phyloP scores from a whole-genome alignment of 2,329 filamentous ascomycete genomes.

The Talaromyces sp. region DNA sequence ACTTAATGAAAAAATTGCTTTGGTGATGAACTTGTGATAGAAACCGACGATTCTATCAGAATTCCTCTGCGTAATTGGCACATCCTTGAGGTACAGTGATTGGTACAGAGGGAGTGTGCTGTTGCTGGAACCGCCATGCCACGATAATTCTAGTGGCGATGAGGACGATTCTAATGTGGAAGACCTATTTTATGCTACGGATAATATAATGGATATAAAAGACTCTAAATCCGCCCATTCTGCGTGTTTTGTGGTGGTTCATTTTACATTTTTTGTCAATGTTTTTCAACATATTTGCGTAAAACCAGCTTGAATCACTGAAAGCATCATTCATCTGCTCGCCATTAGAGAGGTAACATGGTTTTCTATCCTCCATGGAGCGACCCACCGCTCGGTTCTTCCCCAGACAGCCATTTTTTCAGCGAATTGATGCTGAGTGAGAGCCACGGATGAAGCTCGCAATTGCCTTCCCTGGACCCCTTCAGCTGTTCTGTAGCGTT shows the following conservation, averaged over 20 bases:
- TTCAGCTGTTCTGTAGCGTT: slow-evolving; percentile 45
- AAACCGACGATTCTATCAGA: too few relatives aligned
- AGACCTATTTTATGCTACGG: too few relatives aligned
- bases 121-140: too few relatives aligned
- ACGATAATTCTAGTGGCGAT: too few relatives aligned
- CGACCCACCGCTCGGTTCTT: slow-evolving; percentile 42
- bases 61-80: too few relatives aligned
- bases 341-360: slow-evolving; percentile 25
- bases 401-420: slow-evolving; percentile 69
- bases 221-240: too few relatives aligned
- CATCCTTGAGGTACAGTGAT: too few relatives aligned
- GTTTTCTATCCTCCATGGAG: slow-evolving; percentile 39
- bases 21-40: too few relatives aligned
- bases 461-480: slow-evolving; percentile 59
- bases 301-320: not conserved
- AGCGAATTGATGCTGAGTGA: slow-evolving; percentile 73
- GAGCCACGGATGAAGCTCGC: slow-evolving; percentile 58
- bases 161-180: too few relatives aligned
- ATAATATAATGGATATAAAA: too few relatives aligned
- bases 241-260: not conserved
- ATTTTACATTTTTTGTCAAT: not conserved
- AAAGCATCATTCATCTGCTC: not conserved
- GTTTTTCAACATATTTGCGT: not conserved
- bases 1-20: too few relatives aligned
- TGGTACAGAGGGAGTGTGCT: too few relatives aligned